These are phyloP conservation scores for Gaeumannomyces sp. DNA, from an alignment of 2,329 filamentous ascomycete species.

Conservation along the genomic window DNA sequence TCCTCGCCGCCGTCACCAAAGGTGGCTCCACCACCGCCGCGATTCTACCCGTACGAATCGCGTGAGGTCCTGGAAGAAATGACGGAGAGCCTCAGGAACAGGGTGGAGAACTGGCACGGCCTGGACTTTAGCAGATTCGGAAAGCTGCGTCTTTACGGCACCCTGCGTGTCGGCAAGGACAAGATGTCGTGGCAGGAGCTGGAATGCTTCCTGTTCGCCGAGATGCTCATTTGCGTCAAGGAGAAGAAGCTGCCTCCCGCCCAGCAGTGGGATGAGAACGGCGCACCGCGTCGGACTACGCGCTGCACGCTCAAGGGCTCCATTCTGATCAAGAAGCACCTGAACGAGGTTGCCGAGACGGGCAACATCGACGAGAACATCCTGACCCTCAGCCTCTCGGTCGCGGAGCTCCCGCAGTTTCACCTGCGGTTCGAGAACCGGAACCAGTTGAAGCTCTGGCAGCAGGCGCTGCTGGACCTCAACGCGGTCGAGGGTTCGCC, in stretches of 20 bases:
- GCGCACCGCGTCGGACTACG: conserved; percentile 55
- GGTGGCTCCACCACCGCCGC: conserved; percentile 35
- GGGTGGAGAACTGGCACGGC: conserved; percentile 99
- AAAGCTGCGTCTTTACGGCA: conserved; percentile 82
- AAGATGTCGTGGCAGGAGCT: conserved; percentile 95
- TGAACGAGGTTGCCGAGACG: conserved; percentile 78
- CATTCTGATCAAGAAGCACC: conserved; percentile 95
- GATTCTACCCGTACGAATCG: conserved; percentile 67
- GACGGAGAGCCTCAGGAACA: conserved; percentile 70
- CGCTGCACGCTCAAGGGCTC: conserved; percentile 93
- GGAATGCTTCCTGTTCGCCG: conserved; percentile 92
- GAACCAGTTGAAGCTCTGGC: conserved; percentile 83
- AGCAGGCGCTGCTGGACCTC: conserved; percentile 77
- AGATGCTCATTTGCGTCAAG: conserved; percentile 99
- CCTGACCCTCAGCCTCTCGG: conserved; percentile 83
- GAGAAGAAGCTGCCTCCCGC: conserved; percentile 67
- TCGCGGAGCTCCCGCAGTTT: conserved; percentile 87
- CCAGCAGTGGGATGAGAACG: conserved; percentile 54
- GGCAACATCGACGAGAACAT: conserved; percentile 68
- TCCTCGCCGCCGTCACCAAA: conserved; percentile 38
- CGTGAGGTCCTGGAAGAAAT: conserved; percentile 74
- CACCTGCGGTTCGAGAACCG: conserved; percentile 84
- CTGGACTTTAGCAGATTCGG: conserved; percentile 91
- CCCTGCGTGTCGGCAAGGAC: conserved; percentile 90
- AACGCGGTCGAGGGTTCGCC: conserved; percentile 63